Conservation (phyloP, 768 basidiomycete genomes). For the Steccherinum ochraceum region DNA sequence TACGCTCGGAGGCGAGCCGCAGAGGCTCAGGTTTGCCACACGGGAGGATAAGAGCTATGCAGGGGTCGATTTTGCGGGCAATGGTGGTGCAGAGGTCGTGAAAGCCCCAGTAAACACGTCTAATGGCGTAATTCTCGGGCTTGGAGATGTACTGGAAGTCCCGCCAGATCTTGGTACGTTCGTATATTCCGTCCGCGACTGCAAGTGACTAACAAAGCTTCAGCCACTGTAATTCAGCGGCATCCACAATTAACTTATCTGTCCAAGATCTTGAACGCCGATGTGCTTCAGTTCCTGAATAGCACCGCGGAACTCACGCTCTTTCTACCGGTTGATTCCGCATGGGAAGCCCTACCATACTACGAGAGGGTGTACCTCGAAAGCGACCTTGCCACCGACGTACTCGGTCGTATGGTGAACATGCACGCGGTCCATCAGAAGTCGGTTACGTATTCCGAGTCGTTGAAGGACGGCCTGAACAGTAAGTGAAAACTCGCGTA, state of each 20-base stretch:
- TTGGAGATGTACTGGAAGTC: conserved; percentile 66
- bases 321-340: conserved; percentile 82
- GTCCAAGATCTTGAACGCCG: conserved; percentile 58
- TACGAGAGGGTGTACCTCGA: conserved; percentile 86
- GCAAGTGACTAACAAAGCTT: conserved; percentile 2
- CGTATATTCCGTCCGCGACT: background rate
- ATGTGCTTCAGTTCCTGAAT: conserved; percentile 52
- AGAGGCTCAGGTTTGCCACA: conserved; percentile 63
- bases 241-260: conserved; percentile 69
- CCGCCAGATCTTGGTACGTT: conserved; percentile 69
- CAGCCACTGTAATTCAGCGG: conserved; percentile 56
- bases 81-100: conserved; percentile 63
- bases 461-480: conserved; percentile 44
- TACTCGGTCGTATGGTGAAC: conserved; percentile 69
- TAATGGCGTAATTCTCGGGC: conserved; percentile 77
- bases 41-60: conserved; percentile 46
- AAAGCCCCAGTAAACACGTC: conserved; percentile 50
- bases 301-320: conserved; percentile 71
- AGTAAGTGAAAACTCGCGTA: conserved; percentile 35
- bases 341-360: conserved; percentile 72
- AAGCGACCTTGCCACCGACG: conserved; percentile 79
- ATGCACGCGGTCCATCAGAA: conserved; percentile 64
- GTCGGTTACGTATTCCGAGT: conserved; percentile 61
- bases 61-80: conserved; percentile 73
- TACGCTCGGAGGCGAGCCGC: conserved; percentile 72